A percentile compares a stretch with the other conserved stretches of the same genome.
Conservation (phyloP, 371 early-diverging fungal genomes). For the Basidiobolus meristosporus region DNA sequence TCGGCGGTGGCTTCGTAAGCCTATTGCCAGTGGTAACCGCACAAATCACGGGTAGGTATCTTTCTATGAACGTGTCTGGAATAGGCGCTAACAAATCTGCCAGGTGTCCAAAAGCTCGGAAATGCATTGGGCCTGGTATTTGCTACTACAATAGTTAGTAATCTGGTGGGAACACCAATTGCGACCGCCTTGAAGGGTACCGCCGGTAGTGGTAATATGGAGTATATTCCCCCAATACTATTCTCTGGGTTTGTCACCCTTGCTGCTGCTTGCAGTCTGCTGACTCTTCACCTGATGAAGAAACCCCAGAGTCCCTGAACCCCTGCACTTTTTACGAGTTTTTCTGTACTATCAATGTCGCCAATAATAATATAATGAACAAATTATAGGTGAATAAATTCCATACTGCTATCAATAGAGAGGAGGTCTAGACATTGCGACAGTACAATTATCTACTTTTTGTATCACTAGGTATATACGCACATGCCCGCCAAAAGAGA, state of each 20-base stretch:
- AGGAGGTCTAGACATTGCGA: too few relatives aligned
- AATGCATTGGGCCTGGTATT: slow-evolving; percentile 17
- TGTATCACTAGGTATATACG: too few relatives aligned
- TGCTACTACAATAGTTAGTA: slow-evolving; percentile 16
- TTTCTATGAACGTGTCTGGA: slow-evolving; percentile 9
- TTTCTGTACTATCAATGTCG: too few relatives aligned
- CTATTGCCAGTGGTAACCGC: slow-evolving; percentile 22
- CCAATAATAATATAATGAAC: too few relatives aligned
- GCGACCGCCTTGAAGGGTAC: slow-evolving; percentile 11
- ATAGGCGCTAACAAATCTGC: slow-evolving; percentile 12
- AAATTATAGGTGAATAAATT: too few relatives aligned
- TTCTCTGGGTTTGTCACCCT: background rate
- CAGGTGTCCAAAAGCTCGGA: slow-evolving; percentile 19
- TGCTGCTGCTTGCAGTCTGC: background rate
- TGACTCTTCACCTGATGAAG: too few relatives aligned
- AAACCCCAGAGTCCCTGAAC: too few relatives aligned
- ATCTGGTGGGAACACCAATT: slow-evolving; percentile 16
- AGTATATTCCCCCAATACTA: slow-evolving; percentile 1
- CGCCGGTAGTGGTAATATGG: slow-evolving; percentile 7
- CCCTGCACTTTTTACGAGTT: too few relatives aligned
- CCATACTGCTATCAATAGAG: too few relatives aligned
- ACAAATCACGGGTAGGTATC: slow-evolving; percentile 15
- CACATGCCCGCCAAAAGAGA: too few relatives aligned
- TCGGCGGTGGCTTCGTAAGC: slow-evolving; percentile 30
- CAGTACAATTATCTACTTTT: too few relatives aligned